These are phyloP conservation scores for Gaeumannomyces tritici DNA, from an alignment of 2,329 filamentous ascomycete species.

Conservation along the genomic window DNA sequence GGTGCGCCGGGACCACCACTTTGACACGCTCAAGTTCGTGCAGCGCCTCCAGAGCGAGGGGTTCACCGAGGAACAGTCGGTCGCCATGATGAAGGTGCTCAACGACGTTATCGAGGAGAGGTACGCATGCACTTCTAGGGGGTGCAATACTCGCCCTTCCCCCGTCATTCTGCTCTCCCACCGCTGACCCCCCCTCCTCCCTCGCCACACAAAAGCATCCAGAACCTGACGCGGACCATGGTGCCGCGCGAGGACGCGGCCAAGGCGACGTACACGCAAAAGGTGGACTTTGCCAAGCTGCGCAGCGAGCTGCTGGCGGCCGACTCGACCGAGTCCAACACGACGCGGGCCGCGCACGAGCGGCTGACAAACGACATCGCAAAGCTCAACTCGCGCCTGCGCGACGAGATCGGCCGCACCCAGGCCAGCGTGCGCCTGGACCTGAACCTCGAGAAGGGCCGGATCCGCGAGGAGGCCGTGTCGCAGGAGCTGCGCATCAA, in stretches of 20 bases:
- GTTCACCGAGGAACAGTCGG: slow-evolving; percentile 89
- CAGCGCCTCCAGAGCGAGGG: slow-evolving; percentile 82
- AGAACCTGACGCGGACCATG: slow-evolving; percentile 96
- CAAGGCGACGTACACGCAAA: slow-evolving; percentile 72
- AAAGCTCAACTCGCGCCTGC: slow-evolving; percentile 78
- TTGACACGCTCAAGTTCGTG: slow-evolving; percentile 96
- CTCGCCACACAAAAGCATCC: slow-evolving; percentile 52
- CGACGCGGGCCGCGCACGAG: slow-evolving; percentile 85
- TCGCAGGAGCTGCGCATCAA: slow-evolving; percentile 96
- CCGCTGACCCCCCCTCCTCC: not conserved
- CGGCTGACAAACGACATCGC: slow-evolving; percentile 88
- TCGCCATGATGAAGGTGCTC: slow-evolving; percentile 96
- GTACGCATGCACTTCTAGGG: slow-evolving; percentile 34
- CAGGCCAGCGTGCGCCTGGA: slow-evolving; percentile 89
- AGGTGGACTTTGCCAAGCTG: slow-evolving; percentile 96
- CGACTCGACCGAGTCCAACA: slow-evolving; percentile 81
- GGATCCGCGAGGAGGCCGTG: slow-evolving; percentile 92
- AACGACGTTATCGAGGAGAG: slow-evolving; percentile 97
- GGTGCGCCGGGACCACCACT: slow-evolving; percentile 74
- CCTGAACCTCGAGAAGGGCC: slow-evolving; percentile 90
- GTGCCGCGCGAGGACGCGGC: slow-evolving; percentile 89
- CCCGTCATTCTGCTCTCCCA: not conserved
- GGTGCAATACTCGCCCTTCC: not conserved
- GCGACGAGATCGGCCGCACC: slow-evolving; percentile 90
- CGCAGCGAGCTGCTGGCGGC: slow-evolving; percentile 87